Evolutionary conservation across 2,329 filamentous ascomycete species (phyloP).

Genomic region (Sporothrix brunneoviolacea): DNA sequence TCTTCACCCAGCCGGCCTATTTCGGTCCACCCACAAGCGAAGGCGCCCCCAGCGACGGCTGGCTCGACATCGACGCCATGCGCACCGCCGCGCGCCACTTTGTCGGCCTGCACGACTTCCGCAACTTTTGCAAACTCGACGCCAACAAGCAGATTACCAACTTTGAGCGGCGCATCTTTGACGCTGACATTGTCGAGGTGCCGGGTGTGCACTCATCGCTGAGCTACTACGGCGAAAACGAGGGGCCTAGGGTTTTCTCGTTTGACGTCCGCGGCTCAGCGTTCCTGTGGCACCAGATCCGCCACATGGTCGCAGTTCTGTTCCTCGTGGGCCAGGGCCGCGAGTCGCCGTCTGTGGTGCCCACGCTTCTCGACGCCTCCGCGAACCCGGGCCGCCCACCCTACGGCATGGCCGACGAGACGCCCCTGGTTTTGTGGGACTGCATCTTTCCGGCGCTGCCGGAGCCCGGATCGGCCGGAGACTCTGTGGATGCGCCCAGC

Average conservation of each 20-base stretch:
- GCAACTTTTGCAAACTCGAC: conserved; percentile 95
- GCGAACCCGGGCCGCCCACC: conserved; percentile 69
- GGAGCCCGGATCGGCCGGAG: no score
- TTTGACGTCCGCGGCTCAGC: conserved; percentile 86
- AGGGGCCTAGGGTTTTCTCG: conserved; percentile 65
- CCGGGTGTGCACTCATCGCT: conserved; percentile 46
- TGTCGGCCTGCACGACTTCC: conserved; percentile 83
- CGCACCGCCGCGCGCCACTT: conserved; percentile 70
- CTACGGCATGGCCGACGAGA: conserved; percentile 87
- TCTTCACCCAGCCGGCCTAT: conserved; percentile 93
- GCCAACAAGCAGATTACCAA: conserved; percentile 81
- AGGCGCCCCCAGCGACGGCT: conserved; percentile 64
- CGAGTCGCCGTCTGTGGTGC: conserved; percentile 67
- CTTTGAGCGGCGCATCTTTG: conserved; percentile 72
- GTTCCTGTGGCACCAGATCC: conserved; percentile 97
- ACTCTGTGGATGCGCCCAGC: no score
- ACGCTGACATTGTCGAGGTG: conserved; percentile 70
- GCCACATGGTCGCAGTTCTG: conserved; percentile 87
- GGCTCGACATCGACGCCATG: conserved; percentile 87
- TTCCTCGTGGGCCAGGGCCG: conserved; percentile 88
- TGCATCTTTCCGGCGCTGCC: conserved; percentile 68
- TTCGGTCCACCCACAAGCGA: conserved; percentile 28
- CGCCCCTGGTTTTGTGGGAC: conserved; percentile 90
- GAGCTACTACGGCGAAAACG: conserved; percentile 43
- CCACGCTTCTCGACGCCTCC: conserved; percentile 65